phyloP scores from a whole-genome alignment of 441 rosid species.

The Populus trichocarpa region DNA sequence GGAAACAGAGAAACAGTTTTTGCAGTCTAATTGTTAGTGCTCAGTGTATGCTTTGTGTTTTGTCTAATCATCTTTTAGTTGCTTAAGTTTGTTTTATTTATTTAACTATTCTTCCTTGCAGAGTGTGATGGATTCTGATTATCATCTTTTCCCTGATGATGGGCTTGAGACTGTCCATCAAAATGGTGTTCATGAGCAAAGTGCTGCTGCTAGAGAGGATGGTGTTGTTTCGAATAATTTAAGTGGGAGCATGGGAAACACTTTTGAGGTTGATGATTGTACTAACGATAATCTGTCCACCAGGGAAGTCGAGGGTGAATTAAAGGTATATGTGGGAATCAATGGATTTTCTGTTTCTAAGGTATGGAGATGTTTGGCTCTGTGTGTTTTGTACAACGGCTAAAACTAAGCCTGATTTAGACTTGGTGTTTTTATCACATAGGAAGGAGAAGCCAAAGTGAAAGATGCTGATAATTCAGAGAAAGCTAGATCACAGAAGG shows the following conservation, averaged over 20 bases:
- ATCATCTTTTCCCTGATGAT: slow-evolving; percentile 24
- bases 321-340: slow-evolving; percentile 22
- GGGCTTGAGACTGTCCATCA: slow-evolving; percentile 47
- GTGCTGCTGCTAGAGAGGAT: slow-evolving; percentile 32
- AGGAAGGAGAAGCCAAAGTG: slow-evolving; percentile 43
- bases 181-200: slow-evolving; percentile 43
- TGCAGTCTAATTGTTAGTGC: not conserved
- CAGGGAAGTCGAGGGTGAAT: slow-evolving; percentile 26
- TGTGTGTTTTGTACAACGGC: slow-evolving; percentile 1
- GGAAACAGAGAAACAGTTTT: not conserved
- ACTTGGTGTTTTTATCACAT: slow-evolving; percentile 16
- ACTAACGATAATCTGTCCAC: slow-evolving; percentile 17
- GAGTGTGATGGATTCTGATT: slow-evolving; percentile 62
- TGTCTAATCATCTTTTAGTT: not conserved
- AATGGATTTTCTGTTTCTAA: slow-evolving; percentile 34
- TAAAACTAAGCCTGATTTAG: slow-evolving; percentile 10
- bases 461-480: slow-evolving; percentile 33
- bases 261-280: slow-evolving; percentile 32
- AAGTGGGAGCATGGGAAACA: slow-evolving; percentile 27
- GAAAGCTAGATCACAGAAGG: slow-evolving; percentile 39
- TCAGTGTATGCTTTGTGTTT: not conserved
- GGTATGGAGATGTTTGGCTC: slow-evolving; percentile 21
- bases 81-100: slow-evolving; percentile 9
- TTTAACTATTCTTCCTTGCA: slow-evolving; percentile 25
- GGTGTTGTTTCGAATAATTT: slow-evolving; percentile 20